These are phyloP conservation scores for Globisporangium rhizosaccharum DNA, from an alignment of 352 stramenopile genomes.

Conservation along the genomic window DNA sequence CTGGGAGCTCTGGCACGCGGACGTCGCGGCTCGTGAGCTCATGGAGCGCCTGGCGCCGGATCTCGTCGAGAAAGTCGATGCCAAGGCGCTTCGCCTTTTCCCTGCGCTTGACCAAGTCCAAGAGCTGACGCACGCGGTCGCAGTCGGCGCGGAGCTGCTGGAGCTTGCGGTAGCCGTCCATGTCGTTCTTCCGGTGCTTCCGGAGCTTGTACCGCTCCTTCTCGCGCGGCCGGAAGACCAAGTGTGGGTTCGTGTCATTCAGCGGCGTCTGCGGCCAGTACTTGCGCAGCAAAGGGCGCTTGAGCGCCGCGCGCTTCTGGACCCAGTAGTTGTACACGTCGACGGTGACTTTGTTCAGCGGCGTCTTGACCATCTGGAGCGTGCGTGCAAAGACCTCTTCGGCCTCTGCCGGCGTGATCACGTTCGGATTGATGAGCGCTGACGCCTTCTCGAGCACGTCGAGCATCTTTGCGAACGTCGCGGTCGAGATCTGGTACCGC, in stretches of 20 bases:
- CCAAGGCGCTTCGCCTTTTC: slow-evolving; percentile 82
- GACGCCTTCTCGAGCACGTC: slow-evolving; percentile 84
- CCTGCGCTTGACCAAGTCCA: slow-evolving; percentile 81
- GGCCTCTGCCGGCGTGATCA: slow-evolving; percentile 66
- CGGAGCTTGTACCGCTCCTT: slow-evolving; percentile 97
- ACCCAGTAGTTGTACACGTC: slow-evolving; percentile 97
- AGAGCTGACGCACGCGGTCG: slow-evolving; percentile 78
- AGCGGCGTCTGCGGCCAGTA: slow-evolving; percentile 95
- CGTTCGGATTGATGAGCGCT: slow-evolving; percentile 69
- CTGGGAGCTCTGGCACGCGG: slow-evolving; percentile 47
- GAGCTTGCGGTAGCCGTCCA: slow-evolving; percentile 94
- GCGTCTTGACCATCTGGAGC: slow-evolving; percentile 58
- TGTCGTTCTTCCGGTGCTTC: slow-evolving; percentile 95
- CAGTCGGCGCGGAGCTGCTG: slow-evolving; percentile 92
- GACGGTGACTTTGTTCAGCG: slow-evolving; percentile 61
- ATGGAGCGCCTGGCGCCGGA: slow-evolving; percentile 56
- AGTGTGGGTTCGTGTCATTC: slow-evolving; percentile 97
- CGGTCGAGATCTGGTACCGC: slow-evolving; percentile 65
- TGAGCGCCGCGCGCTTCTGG: slow-evolving; percentile 88
- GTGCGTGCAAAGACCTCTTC: slow-evolving; percentile 72
- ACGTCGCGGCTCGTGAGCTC: slow-evolving; percentile 43
- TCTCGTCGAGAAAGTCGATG: slow-evolving; percentile 80
- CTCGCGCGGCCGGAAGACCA: slow-evolving; percentile 96
- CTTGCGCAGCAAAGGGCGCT: slow-evolving; percentile 91
- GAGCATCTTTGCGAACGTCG: slow-evolving; percentile 76